phyloP scores from a whole-genome alignment of 2,329 filamentous ascomycete genomes.

The Colletotrichum navitas region DNA sequence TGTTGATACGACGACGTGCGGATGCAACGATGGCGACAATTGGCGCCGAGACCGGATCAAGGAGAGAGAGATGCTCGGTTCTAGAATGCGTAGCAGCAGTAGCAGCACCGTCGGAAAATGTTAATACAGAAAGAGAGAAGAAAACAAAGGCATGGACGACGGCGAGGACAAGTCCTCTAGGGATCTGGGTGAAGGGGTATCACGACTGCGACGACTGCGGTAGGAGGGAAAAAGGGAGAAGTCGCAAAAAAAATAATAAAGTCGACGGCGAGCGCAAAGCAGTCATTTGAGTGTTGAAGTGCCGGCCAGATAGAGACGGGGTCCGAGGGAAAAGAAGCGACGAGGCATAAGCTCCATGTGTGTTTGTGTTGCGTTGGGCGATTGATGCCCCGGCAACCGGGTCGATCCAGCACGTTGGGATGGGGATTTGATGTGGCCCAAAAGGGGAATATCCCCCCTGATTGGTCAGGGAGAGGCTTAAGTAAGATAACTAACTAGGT shows the following conservation, averaged over 20 bases:
- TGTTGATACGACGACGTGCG: slow-evolving; percentile 23
- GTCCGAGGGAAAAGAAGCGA: slow-evolving; percentile 4
- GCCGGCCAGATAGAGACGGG: background rate
- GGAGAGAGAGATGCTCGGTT: slow-evolving; percentile 1
- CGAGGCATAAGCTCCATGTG: slow-evolving; percentile 17
- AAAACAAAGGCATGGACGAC: slow-evolving; percentile 12
- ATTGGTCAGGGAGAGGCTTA: slow-evolving; percentile 12
- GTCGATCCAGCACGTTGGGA: slow-evolving; percentile 39
- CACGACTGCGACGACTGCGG: slow-evolving; percentile 14
- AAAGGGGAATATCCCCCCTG: background rate
- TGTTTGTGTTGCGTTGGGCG: slow-evolving; percentile 41
- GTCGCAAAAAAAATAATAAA: background rate
- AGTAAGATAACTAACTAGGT: slow-evolving; percentile 18
- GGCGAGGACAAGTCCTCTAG: slow-evolving; percentile 38
- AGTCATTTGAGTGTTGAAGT: slow-evolving; percentile 29
- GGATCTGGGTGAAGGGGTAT: slow-evolving; percentile 28
- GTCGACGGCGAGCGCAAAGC: slow-evolving; percentile 18
- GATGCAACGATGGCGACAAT: slow-evolving; percentile 1
- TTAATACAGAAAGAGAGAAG: slow-evolving; percentile 33
- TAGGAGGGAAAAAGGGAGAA: background rate
- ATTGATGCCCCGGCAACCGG: slow-evolving; percentile 45
- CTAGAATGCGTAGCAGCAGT: background rate
- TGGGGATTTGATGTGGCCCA: slow-evolving; percentile 33
- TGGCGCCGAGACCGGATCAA: slow-evolving; percentile 1
- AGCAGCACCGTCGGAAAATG: slow-evolving; percentile 17